Conservation (phyloP, 257 asterid species). For the Asclepias syriaca region DNA sequence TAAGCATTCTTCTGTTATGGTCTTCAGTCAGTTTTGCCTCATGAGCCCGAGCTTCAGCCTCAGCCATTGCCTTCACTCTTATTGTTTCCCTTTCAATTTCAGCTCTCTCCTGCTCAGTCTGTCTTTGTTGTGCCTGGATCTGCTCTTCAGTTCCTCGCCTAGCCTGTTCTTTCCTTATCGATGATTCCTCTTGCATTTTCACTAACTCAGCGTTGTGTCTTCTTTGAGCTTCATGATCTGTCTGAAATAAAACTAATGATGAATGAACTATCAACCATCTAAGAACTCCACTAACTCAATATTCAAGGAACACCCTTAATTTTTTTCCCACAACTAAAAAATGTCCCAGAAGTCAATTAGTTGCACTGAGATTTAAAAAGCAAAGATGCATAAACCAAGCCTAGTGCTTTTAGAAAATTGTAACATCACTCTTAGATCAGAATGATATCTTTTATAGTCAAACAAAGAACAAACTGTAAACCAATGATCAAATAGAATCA, state of each 20-base stretch:
- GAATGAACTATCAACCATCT: background rate
- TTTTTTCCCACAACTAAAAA: background rate
- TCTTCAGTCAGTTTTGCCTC: slow-evolving; percentile 92
- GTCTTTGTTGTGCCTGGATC: slow-evolving; percentile 89
- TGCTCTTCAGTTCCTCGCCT: slow-evolving; percentile 92
- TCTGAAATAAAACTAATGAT: slow-evolving; percentile 35
- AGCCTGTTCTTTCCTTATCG: slow-evolving; percentile 80
- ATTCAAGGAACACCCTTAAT: background rate
- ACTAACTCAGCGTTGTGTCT: slow-evolving; percentile 77
- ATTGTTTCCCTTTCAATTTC: slow-evolving; percentile 86
- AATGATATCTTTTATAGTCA: background rate
- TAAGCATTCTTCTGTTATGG: slow-evolving; percentile 78
- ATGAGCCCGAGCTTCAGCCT: slow-evolving; percentile 93
- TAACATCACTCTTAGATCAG: background rate
- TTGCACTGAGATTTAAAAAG: background rate
- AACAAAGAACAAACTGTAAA: no score
- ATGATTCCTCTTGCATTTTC: slow-evolving; percentile 92
- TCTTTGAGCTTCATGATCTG: slow-evolving; percentile 87
- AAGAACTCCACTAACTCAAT: slow-evolving; percentile 7
- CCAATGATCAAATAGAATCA: background rate
- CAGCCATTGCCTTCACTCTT: slow-evolving; percentile 85
- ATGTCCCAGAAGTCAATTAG: background rate
- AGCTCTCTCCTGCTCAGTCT: slow-evolving; percentile 93
- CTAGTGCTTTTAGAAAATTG: background rate
- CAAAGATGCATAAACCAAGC: background rate